phyloP scores from a whole-genome alignment of 768 basidiomycete species.

The Lactifluus volemus region DNA sequence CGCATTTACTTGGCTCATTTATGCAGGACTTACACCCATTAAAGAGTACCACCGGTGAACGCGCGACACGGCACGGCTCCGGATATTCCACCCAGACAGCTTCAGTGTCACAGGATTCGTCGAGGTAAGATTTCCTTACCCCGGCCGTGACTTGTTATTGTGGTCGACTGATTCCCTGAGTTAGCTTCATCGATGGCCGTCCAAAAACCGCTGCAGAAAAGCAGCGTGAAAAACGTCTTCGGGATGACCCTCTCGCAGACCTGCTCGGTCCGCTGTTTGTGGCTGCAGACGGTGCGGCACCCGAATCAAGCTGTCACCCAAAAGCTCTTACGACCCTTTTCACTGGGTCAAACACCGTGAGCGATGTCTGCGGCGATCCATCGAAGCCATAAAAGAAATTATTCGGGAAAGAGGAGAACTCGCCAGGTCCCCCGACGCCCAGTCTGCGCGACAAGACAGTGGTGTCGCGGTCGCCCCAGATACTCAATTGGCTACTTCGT shows the following conservation, averaged over 20 bases:
- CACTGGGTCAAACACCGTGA: slow-evolving; percentile 21
- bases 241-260: slow-evolving; percentile 19
- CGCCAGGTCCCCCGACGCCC: not conserved
- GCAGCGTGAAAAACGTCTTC: slow-evolving; percentile 16
- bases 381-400: slow-evolving; percentile 11
- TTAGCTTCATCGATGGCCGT: slow-evolving; percentile 15
- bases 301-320: slow-evolving; percentile 19
- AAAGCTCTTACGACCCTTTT: slow-evolving; percentile 18
- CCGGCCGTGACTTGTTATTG: not conserved
- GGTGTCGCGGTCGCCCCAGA: not conserved
- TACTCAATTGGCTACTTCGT: not conserved
- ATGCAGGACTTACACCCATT: slow-evolving; percentile 1
- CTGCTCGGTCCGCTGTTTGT: slow-evolving; percentile 17
- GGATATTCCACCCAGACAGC: not conserved
- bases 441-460: not conserved
- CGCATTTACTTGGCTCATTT: not conserved
- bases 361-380: slow-evolving; percentile 17
- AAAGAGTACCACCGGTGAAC: slow-evolving; percentile 5
- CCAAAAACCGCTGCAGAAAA: slow-evolving; percentile 19
- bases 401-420: slow-evolving; percentile 9
- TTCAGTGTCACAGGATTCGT: slow-evolving; percentile 1
- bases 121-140: not conserved
- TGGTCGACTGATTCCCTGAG: not conserved
- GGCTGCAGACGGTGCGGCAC: slow-evolving; percentile 18
- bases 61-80: not conserved